phyloP scores from a whole-genome alignment of 2,329 filamentous ascomycete species.

The Macrophomina tecta region DNA sequence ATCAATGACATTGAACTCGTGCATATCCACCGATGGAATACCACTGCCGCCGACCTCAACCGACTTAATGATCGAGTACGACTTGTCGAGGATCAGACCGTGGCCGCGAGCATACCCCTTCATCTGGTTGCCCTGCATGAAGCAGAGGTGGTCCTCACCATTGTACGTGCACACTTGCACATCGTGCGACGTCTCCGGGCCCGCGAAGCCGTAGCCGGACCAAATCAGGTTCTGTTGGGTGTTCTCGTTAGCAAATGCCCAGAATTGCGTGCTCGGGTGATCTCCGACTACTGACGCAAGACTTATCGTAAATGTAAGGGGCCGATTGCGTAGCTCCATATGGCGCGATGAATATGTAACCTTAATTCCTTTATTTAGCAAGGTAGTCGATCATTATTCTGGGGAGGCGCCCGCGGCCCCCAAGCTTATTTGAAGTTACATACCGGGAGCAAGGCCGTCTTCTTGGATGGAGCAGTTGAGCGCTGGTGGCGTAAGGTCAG shows the following conservation, averaged over 20 bases:
- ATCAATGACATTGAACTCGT: slow-evolving; percentile 57
- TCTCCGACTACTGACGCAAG: slow-evolving; percentile 44
- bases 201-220: slow-evolving; percentile 56
- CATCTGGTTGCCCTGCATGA: slow-evolving; percentile 59
- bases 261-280: slow-evolving; percentile 5
- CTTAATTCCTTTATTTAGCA: slow-evolving; percentile 32
- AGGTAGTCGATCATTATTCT: slow-evolving; percentile 4
- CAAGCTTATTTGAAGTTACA: background rate
- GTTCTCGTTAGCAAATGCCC: background rate
- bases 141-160: slow-evolving; percentile 57
- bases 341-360: slow-evolving; percentile 59
- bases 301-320: slow-evolving; percentile 60
- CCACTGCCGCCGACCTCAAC: slow-evolving; percentile 45
- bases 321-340: slow-evolving; percentile 57
- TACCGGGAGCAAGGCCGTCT: slow-evolving; percentile 26
- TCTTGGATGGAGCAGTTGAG: slow-evolving; percentile 34
- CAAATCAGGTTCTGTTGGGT: slow-evolving; percentile 53
- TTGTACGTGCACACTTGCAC: slow-evolving; percentile 57
- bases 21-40: slow-evolving; percentile 56
- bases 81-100: slow-evolving; percentile 58
- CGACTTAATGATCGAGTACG: slow-evolving; percentile 56
- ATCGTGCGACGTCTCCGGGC: slow-evolving; percentile 55
- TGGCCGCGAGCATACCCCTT: slow-evolving; percentile 59
- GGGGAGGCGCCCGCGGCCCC: background rate
- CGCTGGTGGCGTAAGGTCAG: slow-evolving; percentile 34